phyloP scores from a whole-genome alignment of 768 basidiomycete species.

The Paxillus ammoniavirescens region DNA sequence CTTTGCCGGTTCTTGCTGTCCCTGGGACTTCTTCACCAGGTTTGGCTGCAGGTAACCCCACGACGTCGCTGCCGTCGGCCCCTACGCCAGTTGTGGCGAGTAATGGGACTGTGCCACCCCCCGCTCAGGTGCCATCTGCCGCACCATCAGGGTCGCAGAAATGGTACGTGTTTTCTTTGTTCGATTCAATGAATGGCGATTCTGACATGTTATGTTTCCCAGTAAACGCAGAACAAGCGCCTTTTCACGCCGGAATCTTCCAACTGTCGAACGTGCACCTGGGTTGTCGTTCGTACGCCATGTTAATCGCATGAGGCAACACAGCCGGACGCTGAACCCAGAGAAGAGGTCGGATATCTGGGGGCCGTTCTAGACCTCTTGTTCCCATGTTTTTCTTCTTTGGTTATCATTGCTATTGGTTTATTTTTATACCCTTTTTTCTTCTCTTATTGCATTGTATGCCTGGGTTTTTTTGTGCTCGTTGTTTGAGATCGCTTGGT shows the following conservation, averaged over 20 bases:
- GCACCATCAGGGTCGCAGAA: not conserved
- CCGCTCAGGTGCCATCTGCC: not conserved
- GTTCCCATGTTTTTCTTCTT: not conserved
- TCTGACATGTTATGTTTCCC: not conserved
- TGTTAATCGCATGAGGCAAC: conserved; percentile 8
- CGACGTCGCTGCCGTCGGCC: not conserved
- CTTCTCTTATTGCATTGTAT: not conserved
- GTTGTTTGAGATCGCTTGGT: not conserved
- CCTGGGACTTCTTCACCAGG: not conserved
- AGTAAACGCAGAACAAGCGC: not conserved
- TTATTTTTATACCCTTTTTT: not conserved
- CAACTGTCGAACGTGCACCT: conserved; percentile 1
- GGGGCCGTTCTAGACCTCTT: conserved; percentile 9
- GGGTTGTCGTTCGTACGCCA: conserved; percentile 4
- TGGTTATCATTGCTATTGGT: not conserved
- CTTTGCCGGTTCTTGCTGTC: conserved; percentile 16
- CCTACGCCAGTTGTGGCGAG: not conserved
- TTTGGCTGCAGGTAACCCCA: not conserved
- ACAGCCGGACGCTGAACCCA: conserved; percentile 2
- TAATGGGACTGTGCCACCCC: not conserved
- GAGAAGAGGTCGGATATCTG: conserved; percentile 11
- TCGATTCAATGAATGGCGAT: not conserved
- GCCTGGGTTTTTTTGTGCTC: not conserved
- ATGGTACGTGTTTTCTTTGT: conserved; percentile 14
- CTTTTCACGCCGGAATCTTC: conserved; percentile 7